A percentile compares a stretch with the other conserved stretches of the same genome.
These are phyloP conservation scores for Starmerella ratchasimensis DNA, from an alignment of 805 yeast genomes.

Conservation along the genomic window DNA sequence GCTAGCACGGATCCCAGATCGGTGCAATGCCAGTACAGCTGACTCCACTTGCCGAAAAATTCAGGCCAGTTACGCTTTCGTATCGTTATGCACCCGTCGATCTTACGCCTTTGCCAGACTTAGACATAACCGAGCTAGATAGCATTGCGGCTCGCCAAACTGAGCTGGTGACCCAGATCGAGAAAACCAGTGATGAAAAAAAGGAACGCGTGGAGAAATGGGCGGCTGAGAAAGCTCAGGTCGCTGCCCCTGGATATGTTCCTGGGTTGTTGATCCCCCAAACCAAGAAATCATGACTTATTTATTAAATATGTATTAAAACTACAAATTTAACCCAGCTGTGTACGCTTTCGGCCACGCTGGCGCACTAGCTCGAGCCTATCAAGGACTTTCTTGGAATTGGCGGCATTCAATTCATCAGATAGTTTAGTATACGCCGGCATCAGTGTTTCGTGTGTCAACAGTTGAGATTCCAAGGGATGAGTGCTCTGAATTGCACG, in stretches of 20 bases:
- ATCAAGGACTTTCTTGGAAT: slow-evolving; percentile 38
- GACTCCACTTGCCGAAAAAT: slow-evolving; percentile 1
- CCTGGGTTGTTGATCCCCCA: not conserved
- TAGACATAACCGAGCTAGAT: not conserved
- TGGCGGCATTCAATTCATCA: slow-evolving; percentile 14
- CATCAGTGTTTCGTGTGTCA: slow-evolving; percentile 53
- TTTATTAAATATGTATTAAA: not conserved
- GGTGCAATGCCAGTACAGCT: slow-evolving; percentile 2
- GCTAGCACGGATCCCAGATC: not conserved
- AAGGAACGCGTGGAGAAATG: slow-evolving; percentile 24
- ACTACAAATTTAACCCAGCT: slow-evolving; percentile 49
- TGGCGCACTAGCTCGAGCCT: slow-evolving; percentile 72
- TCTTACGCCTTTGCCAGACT: slow-evolving; percentile 10
- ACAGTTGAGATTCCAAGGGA: slow-evolving; percentile 50
- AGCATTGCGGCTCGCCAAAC: not conserved
- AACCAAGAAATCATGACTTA: not conserved
- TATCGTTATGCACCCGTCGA: slow-evolving; percentile 3
- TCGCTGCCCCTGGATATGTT: slow-evolving; percentile 29
- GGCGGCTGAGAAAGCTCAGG: slow-evolving; percentile 21
- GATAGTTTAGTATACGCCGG: slow-evolving; percentile 39
- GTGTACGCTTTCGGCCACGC: slow-evolving; percentile 89
- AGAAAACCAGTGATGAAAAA: slow-evolving; percentile 22
- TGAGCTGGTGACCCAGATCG: slow-evolving; percentile 10
- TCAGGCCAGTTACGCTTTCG: slow-evolving; percentile 14
- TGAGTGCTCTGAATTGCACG: slow-evolving; percentile 87